Evolutionary conservation across 2,329 filamentous ascomycete species (phyloP).

Genomic region (Claviceps spartinae): DNA sequence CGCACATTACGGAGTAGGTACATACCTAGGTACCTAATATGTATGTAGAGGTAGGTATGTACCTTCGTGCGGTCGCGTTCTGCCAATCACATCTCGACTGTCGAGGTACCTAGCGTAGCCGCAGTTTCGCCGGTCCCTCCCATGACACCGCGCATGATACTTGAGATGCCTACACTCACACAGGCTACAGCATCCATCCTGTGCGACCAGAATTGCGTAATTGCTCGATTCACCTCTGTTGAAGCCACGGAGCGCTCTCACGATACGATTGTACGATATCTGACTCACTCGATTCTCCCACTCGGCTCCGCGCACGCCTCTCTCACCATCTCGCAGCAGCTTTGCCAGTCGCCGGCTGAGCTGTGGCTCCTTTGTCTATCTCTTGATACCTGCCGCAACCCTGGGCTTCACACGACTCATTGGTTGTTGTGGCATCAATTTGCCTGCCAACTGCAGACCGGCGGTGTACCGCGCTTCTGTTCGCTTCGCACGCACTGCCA

Average conservation of each 20-base stretch:
- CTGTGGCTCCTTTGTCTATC: not conserved
- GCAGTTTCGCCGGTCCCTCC: too few species aligned
- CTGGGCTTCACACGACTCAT: not conserved
- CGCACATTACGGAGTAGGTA: too few species aligned
- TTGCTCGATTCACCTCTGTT: too few species aligned
- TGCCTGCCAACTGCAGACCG: not conserved
- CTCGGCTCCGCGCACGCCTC: not conserved
- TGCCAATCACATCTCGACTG: too few species aligned
- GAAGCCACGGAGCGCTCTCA: slow-evolving; percentile 1
- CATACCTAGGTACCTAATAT: too few species aligned
- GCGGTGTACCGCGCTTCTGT: not conserved
- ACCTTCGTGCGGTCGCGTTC: too few species aligned
- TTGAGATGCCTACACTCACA: too few species aligned
- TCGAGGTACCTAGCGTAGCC: too few species aligned
- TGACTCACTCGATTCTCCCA: not conserved
- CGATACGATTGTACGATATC: not conserved
- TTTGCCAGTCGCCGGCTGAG: not conserved
- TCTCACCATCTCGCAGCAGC: not conserved
- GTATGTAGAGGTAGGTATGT: too few species aligned
- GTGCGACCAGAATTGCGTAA: too few species aligned
- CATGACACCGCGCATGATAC: too few species aligned
- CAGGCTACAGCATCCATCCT: too few species aligned
- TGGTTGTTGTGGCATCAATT: not conserved
- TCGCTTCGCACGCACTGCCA: not conserved
- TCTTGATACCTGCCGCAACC: not conserved